phyloP scores from a whole-genome alignment of 257 asterid species.

The Dorcoceras hygrometricum region DNA sequence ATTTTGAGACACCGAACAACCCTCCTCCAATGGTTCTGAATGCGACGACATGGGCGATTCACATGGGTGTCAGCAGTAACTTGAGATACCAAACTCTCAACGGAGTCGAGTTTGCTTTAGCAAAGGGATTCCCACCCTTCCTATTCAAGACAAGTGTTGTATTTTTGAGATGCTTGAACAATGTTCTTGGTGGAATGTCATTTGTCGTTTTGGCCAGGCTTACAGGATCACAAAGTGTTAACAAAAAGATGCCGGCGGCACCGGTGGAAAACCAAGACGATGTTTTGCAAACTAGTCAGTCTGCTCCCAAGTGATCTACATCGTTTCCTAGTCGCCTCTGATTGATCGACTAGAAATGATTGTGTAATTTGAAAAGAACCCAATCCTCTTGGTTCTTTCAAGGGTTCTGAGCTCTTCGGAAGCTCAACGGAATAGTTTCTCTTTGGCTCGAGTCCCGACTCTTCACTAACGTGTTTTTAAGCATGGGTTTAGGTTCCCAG shows the following conservation, averaged over 20 bases:
- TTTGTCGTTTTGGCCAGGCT: slow-evolving; percentile 81
- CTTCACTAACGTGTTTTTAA: too few species aligned
- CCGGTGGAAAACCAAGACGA: slow-evolving; percentile 32
- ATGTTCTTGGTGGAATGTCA: slow-evolving; percentile 82
- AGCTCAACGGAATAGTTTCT: too few species aligned
- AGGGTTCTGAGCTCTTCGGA: too few species aligned
- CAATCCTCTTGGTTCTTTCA: too few species aligned
- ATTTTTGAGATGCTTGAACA: slow-evolving; percentile 72
- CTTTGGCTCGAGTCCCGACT: neutral
- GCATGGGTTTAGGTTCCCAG: too few species aligned
- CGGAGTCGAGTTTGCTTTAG: slow-evolving; percentile 72
- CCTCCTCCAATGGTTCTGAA: slow-evolving; percentile 71
- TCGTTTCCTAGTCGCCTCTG: neutral
- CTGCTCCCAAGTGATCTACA: slow-evolving; percentile 34
- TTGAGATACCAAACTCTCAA: slow-evolving; percentile 82
- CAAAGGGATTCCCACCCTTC: slow-evolving; percentile 52
- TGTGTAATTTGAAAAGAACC: neutral
- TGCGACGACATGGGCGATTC: slow-evolving; percentile 82
- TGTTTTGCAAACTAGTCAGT: slow-evolving; percentile 29
- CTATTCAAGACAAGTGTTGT: slow-evolving; percentile 71
- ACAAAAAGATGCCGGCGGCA: slow-evolving; percentile 25
- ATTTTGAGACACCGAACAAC: slow-evolving; percentile 80
- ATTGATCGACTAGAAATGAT: slow-evolving; percentile 1
- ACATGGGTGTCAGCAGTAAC: slow-evolving; percentile 87
- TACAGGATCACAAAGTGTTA: slow-evolving; percentile 74